These are phyloP conservation scores for Eucalyptus albens DNA, from an alignment of 345 rosid species.

Conservation along the genomic window DNA sequence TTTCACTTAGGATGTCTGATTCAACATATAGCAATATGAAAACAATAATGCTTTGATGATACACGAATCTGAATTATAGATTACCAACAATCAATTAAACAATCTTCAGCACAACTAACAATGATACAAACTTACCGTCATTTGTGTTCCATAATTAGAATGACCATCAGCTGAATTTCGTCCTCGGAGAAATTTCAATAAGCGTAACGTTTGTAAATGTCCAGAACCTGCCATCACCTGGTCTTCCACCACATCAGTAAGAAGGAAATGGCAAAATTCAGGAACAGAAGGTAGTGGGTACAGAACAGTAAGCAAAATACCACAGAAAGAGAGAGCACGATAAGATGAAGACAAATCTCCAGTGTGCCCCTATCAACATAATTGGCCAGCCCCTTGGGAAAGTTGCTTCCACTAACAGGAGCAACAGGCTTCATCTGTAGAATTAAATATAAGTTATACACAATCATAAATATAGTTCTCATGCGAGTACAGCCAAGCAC, in stretches of 20 bases:
- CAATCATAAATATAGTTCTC: background rate
- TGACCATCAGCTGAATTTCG: conserved; percentile 77
- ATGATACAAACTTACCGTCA: conserved; percentile 52
- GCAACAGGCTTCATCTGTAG: conserved; percentile 81
- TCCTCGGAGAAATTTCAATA: conserved; percentile 74
- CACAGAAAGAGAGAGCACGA: conserved; percentile 84
- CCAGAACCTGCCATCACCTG: conserved; percentile 99
- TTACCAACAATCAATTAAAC: background rate
- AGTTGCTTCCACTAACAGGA: conserved; percentile 25
- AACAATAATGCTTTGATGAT: background rate
- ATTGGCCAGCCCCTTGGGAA: conserved; percentile 70
- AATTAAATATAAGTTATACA: background rate
- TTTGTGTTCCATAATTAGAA: conserved; percentile 82
- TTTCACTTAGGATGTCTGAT: background rate
- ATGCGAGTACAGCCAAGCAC: background rate
- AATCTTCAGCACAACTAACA: background rate
- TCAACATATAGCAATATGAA: background rate
- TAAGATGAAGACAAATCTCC: conserved; percentile 86
- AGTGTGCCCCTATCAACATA: conserved; percentile 86
- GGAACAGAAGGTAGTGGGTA: background rate
- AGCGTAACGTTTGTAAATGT: conserved; percentile 70
- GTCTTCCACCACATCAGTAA: background rate
- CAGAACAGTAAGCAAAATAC: conserved; percentile 14
- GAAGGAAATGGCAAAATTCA: background rate
- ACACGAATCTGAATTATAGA: background rate